Evolutionary conservation across 768 basidiomycete genomes (phyloP).

Genomic region (Auriscalpium vulgare): DNA sequence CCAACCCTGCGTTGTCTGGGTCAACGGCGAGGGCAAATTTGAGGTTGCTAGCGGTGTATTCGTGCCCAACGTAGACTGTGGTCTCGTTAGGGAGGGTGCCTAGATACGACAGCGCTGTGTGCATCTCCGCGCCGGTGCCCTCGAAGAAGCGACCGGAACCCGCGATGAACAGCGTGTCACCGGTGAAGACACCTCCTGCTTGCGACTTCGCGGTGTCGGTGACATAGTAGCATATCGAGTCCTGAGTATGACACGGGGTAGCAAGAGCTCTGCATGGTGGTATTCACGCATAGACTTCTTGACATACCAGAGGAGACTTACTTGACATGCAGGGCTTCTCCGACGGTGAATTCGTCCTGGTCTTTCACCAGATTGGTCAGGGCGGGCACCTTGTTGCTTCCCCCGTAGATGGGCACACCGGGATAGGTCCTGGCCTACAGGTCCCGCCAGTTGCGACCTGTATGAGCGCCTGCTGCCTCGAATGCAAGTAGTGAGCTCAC

Average conservation of each 20-base stretch:
- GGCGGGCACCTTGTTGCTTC: constrained; percentile 60
- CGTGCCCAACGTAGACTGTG: constrained; percentile 83
- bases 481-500: constrained; percentile 28
- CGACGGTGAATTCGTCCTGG: constrained; percentile 72
- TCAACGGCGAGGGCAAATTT: constrained; percentile 63
- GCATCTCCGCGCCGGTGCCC: constrained; percentile 75
- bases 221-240: constrained; percentile 88
- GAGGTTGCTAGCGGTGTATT: constrained; percentile 73
- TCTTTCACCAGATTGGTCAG: constrained; percentile 73
- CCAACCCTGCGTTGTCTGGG: constrained; percentile 55
- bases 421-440: constrained; percentile 37
- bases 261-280: constrained; percentile 54
- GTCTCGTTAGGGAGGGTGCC: constrained; percentile 72
- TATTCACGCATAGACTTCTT: no score
- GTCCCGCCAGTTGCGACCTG: no score
- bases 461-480: no score
- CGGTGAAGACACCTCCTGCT: constrained; percentile 83
- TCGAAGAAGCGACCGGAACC: constrained; percentile 97
- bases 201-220: constrained; percentile 36
- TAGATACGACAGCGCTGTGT: constrained; percentile 62
- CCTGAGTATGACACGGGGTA: constrained; percentile 92
- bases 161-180: constrained; percentile 84
- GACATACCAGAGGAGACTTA: constrained; percentile 18
- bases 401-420: constrained; percentile 61
- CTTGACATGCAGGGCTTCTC: constrained; percentile 54